Conservation (phyloP, 441 rosid genomes). For the Bocquillonia castaneifolia region DNA sequence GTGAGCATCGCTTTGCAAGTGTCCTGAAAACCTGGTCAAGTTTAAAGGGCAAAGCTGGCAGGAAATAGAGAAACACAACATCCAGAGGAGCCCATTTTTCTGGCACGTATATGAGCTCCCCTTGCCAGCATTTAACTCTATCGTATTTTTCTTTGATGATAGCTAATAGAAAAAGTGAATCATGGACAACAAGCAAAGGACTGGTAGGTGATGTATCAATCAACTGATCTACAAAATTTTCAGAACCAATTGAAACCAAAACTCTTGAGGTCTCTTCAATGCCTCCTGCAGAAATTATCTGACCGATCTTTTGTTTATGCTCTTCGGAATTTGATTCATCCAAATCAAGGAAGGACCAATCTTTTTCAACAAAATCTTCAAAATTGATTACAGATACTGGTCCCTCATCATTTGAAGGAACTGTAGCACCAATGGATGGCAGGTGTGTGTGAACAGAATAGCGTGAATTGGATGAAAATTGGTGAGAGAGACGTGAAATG, state of each 20-base stretch:
- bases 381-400: constrained; percentile 37
- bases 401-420: constrained; percentile 48
- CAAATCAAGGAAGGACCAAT: constrained; percentile 85
- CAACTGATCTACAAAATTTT: constrained; percentile 62
- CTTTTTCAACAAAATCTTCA: constrained; percentile 69
- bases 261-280: constrained; percentile 55
- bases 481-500: constrained; percentile 18
- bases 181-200: constrained; percentile 69
- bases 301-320: constrained; percentile 38
- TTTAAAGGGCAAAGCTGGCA: constrained; percentile 63
- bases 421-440: constrained; percentile 24
- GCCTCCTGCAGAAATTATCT: constrained; percentile 59
- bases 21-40: constrained; percentile 54
- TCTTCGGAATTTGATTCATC: constrained; percentile 38
- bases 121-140: constrained; percentile 89
- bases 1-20: constrained; percentile 49
- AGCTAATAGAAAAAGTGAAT: constrained; percentile 71
- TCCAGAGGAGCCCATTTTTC: constrained; percentile 81
- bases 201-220: constrained; percentile 48
- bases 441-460: constrained; percentile 22
- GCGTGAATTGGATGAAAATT: constrained; percentile 14
- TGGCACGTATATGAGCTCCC: constrained; percentile 70
- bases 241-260: constrained; percentile 68
- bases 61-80: constrained; percentile 69
- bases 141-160: constrained; percentile 72